Percentiles rank a stretch among this genome's conserved stretches.
These are phyloP conservation scores for Boletus rubescentipes DNA, from an alignment of 768 basidiomycete genomes.

Conservation along the genomic window DNA sequence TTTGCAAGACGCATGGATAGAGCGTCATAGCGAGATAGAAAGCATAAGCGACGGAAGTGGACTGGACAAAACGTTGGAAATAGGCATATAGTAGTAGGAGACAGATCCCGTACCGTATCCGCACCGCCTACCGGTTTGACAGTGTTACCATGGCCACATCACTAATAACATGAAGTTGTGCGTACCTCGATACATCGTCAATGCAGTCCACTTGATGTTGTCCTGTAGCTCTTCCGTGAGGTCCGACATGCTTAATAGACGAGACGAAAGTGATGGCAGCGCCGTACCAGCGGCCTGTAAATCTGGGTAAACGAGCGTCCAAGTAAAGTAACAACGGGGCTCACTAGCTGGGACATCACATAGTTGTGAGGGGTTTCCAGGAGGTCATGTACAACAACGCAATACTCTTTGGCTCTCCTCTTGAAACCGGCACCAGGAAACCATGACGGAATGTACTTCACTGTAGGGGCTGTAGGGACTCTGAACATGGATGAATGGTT, in stretches of 20 bases:
- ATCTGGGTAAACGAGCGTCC: too few species aligned
- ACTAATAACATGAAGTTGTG: neutral
- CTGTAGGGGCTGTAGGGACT: conserved; percentile 1
- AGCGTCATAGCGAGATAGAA: conserved; percentile 29
- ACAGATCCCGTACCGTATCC: conserved; percentile 30
- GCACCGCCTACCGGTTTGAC: conserved; percentile 12
- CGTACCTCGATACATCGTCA: conserved; percentile 12
- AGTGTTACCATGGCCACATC: neutral
- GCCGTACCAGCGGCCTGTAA: conserved; percentile 7
- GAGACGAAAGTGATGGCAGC: conserved; percentile 11
- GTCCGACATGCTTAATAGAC: conserved; percentile 1
- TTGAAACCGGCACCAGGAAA: conserved; percentile 22
- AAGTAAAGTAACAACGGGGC: neutral
- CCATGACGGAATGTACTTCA: conserved; percentile 27
- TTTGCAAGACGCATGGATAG: conserved; percentile 23
- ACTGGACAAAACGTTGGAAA: conserved; percentile 1
- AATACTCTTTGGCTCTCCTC: conserved; percentile 8
- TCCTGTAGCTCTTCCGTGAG: conserved; percentile 13
- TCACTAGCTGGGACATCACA: conserved; percentile 17
- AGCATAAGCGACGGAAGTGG: conserved; percentile 8
- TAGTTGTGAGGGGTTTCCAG: conserved; percentile 15
- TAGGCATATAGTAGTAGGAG: neutral
- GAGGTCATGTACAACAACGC: neutral
- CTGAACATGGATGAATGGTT: neutral
- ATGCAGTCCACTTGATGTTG: conserved; percentile 13